A percentile compares a stretch with the other conserved stretches of the same genome.
These are phyloP conservation scores for Phytophthora litchii DNA, from an alignment of 352 stramenopile genomes.

Conservation along the genomic window DNA sequence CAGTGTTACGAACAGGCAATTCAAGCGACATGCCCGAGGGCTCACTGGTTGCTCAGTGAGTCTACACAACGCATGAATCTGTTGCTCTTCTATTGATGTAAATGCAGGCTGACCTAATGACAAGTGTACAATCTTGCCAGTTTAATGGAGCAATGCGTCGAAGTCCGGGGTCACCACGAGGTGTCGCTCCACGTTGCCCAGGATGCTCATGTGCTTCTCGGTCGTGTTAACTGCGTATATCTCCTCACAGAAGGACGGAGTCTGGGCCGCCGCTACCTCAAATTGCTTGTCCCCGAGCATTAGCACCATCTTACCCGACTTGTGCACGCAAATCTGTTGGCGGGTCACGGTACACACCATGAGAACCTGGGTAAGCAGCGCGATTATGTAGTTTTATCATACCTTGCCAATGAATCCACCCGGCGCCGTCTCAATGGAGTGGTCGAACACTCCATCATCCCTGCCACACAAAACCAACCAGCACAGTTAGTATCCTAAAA, in stretches of 20 bases:
- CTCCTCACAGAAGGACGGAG: constrained; percentile 83
- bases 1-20: constrained; percentile 18
- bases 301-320: constrained; percentile 85
- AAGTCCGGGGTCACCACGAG: constrained; percentile 89
- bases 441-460: constrained; percentile 69
- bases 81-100: constrained; percentile 20
- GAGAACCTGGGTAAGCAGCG: neutral
- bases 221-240: constrained; percentile 79
- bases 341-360: too few relatives aligned
- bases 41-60: too few relatives aligned
- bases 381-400: neutral
- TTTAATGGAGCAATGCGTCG: constrained; percentile 78
- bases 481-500: constrained; percentile 9
- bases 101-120: constrained; percentile 4
- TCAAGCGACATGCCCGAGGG: too few relatives aligned
- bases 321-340: constrained; percentile 76
- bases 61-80: too few relatives aligned
- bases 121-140: neutral
- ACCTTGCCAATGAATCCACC: constrained; percentile 88
- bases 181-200: constrained; percentile 77
- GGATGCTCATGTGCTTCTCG: constrained; percentile 78
- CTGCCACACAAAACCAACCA: constrained; percentile 25
- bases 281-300: constrained; percentile 90
- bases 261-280: constrained; percentile 78
- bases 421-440: constrained; percentile 67